Evolutionary conservation across 495 filamentous ascomycete species (phyloP), one percentile per base, ranked within the genome.

Genomic region (Annulohypoxylon maeteangense): DNA sequence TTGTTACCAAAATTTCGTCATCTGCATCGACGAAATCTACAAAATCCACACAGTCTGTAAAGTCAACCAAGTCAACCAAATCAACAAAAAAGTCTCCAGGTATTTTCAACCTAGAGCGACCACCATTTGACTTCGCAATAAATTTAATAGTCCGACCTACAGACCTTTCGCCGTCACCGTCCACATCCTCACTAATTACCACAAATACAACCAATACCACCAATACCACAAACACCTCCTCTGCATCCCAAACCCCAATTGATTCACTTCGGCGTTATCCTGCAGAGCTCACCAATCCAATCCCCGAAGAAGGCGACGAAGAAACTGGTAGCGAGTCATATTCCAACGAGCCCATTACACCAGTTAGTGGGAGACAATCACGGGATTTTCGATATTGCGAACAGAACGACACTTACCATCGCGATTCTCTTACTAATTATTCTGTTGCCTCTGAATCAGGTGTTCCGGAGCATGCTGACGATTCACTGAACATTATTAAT

Each of bases 301-400:
- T 84, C 57, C 76, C 81, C 67, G 83, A 85, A 75, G 83, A 83
- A 60, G 77, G 79, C 66, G 81, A 83, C 72, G 83, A 85, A 72
- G 75, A 78, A 67, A 81, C 83, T 2, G 78, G 81, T 40, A 84
- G 82, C 66, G 83, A 85, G 45, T 78, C 78, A 25, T 71, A 70
- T 34, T 59, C 77, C 36, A 84, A 81, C 74, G 83, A 85, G 51
- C 83, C 83, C 44, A 78, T 79, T 67, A 85, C 83, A 2, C 83
- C 83, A 23, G 76, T 82, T 29, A 85, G 83, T 75, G 80, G 81
- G 62, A 83, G 83, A 67, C 82, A 83, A 64, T 85, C 82, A 58
- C 81, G 79, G 65, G 82, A 85, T 70, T 84, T 85, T 53, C 79
- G 81, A 14, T 78, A 80, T 56, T 80, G 82, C 20, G 62, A 79